Evolutionary conservation across 176 grass and related monocot species (phyloP).

Genomic region (Oropetium thomaeum): DNA sequence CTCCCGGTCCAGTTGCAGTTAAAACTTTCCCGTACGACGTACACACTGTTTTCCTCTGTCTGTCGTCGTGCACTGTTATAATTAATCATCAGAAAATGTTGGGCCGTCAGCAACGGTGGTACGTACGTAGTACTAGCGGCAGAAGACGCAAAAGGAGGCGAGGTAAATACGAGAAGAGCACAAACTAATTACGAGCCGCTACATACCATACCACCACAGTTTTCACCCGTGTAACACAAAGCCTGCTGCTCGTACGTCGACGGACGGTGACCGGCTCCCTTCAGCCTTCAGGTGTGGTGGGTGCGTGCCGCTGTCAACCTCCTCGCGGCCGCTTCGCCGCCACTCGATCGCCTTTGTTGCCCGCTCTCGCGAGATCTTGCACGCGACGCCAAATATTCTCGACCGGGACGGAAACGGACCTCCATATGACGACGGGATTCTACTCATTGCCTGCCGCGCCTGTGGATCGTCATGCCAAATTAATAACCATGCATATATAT

Average conservation of each 20-base stretch:
- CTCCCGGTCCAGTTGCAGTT: neutral
- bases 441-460: neutral
- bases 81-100: neutral
- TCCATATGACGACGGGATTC: neutral
- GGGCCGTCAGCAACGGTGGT: neutral
- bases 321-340: slow-evolving; percentile 12
- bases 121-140: neutral
- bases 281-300: neutral
- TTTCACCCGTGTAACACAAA: neutral
- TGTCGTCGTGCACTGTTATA: neutral
- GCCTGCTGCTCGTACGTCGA: neutral
- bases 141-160: neutral
- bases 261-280: neutral
- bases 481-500: neutral
- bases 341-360: neutral
- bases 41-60: neutral
- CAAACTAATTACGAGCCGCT: too few relatives aligned
- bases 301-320: slow-evolving; percentile 37
- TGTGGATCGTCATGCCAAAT: neutral
- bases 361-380: slow-evolving; percentile 47
- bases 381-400: slow-evolving; percentile 45
- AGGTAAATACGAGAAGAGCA: neutral
- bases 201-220: too few relatives aligned
- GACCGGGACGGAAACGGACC: slow-evolving; percentile 26
- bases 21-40: neutral